Percentiles rank a stretch among this genome's conserved stretches.
These are phyloP conservation scores for Spiraea crenata DNA, from an alignment of 331 rosid species.

Conservation along the genomic window DNA sequence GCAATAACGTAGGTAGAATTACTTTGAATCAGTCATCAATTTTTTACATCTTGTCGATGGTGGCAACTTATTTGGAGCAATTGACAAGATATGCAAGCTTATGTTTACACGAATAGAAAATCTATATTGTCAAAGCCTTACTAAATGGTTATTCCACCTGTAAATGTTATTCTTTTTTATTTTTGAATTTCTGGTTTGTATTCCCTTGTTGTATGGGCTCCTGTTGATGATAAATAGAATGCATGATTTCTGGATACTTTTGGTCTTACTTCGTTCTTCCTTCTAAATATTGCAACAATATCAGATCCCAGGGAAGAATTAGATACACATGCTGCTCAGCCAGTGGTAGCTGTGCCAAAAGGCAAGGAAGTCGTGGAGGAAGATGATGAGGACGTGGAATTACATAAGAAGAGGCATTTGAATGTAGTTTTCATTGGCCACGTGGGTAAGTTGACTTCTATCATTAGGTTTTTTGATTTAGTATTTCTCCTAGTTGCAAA, in stretches of 20 bases:
- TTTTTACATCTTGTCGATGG: neutral
- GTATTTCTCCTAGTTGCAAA: neutral
- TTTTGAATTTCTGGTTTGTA: neutral
- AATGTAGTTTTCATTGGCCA: constrained; percentile 96
- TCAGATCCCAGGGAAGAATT: constrained; percentile 50
- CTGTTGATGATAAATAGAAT: neutral
- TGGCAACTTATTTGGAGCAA: neutral
- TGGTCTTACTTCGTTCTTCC: neutral
- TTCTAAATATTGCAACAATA: constrained; percentile 29
- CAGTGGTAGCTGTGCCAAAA: constrained; percentile 50
- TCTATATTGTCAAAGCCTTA: too few relatives aligned
- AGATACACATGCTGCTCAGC: constrained; percentile 20
- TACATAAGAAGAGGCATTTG: constrained; percentile 63
- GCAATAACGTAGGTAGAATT: too few relatives aligned
- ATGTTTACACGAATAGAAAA: neutral
- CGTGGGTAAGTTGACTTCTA: constrained; percentile 64
- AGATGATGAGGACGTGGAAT: constrained; percentile 30
- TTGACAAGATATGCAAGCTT: neutral
- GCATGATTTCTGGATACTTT: neutral
- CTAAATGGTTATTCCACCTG: neutral
- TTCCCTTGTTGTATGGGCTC: neutral
- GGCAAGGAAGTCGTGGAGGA: constrained; percentile 56
- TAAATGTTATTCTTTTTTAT: neutral
- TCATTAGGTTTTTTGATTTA: neutral
- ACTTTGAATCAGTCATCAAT: neutral